Evolutionary conservation across 805 yeast species (phyloP).

Genomic region (Candida easanensis): DNA sequence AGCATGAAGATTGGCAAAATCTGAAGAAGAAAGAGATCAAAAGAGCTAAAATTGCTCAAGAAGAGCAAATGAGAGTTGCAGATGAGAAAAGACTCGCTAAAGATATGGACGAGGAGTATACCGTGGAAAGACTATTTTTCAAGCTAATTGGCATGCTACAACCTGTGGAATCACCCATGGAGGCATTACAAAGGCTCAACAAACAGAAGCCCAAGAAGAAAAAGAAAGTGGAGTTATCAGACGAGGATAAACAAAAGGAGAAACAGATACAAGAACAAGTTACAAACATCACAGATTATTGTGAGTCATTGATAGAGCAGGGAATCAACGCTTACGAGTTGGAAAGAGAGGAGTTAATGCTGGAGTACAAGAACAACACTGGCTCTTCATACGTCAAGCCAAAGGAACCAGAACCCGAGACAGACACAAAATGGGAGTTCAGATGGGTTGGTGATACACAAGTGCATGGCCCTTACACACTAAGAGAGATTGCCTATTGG

Average conservation of each 20-base stretch:
- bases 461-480: constrained; percentile 50
- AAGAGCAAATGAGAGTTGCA: constrained; percentile 24
- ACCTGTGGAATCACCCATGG: constrained; percentile 60
- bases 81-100: constrained; percentile 20
- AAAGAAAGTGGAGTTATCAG: constrained; percentile 10
- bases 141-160: constrained; percentile 44
- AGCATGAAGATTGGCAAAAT: constrained; percentile 36
- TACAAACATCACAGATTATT: constrained; percentile 43
- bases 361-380: constrained; percentile 41
- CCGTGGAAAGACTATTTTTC: constrained; percentile 25
- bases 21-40: constrained; percentile 34
- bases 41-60: constrained; percentile 34
- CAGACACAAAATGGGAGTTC: constrained; percentile 44
- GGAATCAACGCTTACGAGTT: constrained; percentile 50
- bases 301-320: constrained; percentile 43
- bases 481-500: constrained; percentile 51
- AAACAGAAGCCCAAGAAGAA: constrained; percentile 16
- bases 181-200: constrained; percentile 46
- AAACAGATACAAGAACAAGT: constrained; percentile 29
- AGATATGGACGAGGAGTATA: constrained; percentile 5
- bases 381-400: constrained; percentile 36
- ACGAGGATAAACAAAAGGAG: constrained; percentile 18
- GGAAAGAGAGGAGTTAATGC: constrained; percentile 52
- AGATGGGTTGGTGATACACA: constrained; percentile 42
- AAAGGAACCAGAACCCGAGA: constrained; percentile 18